Evolutionary conservation across 2,329 filamentous ascomycete genomes (phyloP), one percentile per base, ranked within the genome.

Genomic region (Geosmithia morbida): DNA sequence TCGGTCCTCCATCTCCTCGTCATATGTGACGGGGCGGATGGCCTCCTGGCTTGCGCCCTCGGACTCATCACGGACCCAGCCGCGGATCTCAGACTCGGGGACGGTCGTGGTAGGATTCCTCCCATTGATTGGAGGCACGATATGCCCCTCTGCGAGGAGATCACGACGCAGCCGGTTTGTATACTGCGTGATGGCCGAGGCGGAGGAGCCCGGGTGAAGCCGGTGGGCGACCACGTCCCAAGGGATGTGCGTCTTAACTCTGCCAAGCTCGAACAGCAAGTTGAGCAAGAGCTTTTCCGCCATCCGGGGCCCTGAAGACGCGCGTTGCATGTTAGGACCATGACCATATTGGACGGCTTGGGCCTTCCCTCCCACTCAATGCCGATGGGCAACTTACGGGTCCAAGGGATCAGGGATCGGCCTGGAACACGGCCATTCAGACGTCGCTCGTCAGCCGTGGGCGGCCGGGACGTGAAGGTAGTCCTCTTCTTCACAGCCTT

Each of bases 241-340:
- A 1, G 59, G 54, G 20, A 64, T 53, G 26, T 57, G 57, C 44
- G n/a, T n/a, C n/a, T n/a, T n/a, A n/a, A n/a, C n/a, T n/a, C n/a
- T n/a, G n/a, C n/a, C n/a, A n/a, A n/a, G n/a, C n/a, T n/a, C 58
- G 52, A 5, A 59, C 52, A 13, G 50, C 48, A 37, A 57, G 62
- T 63, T 54, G 1, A 71, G 55, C 0, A 71, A 48, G 0, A 70
- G 51, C 53, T 71, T 72, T 39, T 72, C 69, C 1, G 60, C 56
- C 66, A 72, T 72, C 10, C 68, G 63, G 10, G 66, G 62, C 1
- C 66, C 69, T 73, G 41, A 20, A 2, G 17, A 18, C 2, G n/a
- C n/a, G n/a, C 5, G 22, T 22, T 13, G 45, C 41, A 2, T n/a
- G 41, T 43, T 20, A 43, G 41, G 7, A 7, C 3, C 16, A 16